Conservation (phyloP, 2,329 filamentous ascomycete species). For the Cordyceps pruinosa region DNA sequence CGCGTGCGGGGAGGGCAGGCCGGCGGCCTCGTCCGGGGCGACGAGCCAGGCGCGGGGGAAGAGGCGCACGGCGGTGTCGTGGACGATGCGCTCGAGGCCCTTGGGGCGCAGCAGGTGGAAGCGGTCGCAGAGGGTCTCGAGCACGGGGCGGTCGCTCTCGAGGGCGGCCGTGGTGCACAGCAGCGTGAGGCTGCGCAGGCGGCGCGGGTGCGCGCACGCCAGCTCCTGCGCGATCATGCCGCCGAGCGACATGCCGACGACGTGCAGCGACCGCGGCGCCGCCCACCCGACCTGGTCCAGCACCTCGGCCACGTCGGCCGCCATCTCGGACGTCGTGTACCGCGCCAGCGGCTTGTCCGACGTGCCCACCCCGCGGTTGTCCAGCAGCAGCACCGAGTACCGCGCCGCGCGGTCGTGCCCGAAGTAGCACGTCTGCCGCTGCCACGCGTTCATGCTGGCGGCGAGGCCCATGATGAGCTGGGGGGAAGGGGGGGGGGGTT, state of each 20-base stretch:
- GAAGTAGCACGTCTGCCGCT: conserved; percentile 76
- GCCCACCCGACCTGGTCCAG: conserved; percentile 64
- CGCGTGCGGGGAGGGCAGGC: conserved; percentile 36
- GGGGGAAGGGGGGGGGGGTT: background rate
- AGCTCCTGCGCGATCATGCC: conserved; percentile 91
- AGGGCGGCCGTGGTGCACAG: conserved; percentile 55
- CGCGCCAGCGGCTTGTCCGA: conserved; percentile 70
- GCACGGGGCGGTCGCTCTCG: conserved; percentile 54
- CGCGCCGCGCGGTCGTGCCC: conserved; percentile 60
- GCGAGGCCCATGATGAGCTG: conserved; percentile 80
- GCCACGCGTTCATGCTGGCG: conserved; percentile 62
- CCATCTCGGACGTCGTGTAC: conserved; percentile 83
- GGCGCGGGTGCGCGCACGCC: conserved; percentile 43
- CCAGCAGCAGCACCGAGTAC: conserved; percentile 70
- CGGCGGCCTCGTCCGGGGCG: conserved; percentile 48
- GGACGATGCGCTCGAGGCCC: conserved; percentile 58
- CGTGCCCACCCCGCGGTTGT: conserved; percentile 79
- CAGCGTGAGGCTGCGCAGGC: conserved; percentile 51
- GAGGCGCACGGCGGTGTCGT: conserved; percentile 56
- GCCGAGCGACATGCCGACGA: conserved; percentile 76
- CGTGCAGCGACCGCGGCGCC: conserved; percentile 45
- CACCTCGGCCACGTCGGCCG: conserved; percentile 66
- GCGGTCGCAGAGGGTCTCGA: conserved; percentile 56
- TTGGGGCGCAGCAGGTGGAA: conserved; percentile 60
- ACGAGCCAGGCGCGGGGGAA: conserved; percentile 60